phyloP scores from a whole-genome alignment of 108 stramenopile genomes.

The Nitzschia sp. region DNA sequence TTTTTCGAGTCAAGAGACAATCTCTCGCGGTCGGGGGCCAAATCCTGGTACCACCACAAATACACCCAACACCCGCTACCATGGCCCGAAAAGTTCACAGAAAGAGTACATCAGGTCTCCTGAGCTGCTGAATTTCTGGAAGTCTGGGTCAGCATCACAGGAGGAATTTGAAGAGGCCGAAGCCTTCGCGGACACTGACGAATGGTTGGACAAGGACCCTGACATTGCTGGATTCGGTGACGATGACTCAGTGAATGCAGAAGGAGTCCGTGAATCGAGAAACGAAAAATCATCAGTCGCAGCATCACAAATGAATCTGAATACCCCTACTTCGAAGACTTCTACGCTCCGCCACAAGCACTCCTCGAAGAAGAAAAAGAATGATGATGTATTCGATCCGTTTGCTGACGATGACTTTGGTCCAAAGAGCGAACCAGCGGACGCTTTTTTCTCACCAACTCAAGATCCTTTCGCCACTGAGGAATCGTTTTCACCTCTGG shows the following conservation, averaged over 20 bases:
- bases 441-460: slow-evolving; percentile 21
- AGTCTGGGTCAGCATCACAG: slow-evolving; percentile 14
- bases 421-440: slow-evolving; percentile 1
- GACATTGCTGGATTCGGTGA: slow-evolving; percentile 10
- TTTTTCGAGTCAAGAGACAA: background rate
- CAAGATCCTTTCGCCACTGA: slow-evolving; percentile 25
- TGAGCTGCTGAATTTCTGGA: slow-evolving; percentile 15
- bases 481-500: slow-evolving; percentile 29
- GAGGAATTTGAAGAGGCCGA: slow-evolving; percentile 29
- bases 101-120: background rate
- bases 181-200: slow-evolving; percentile 13
- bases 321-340: background rate
- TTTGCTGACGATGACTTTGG: slow-evolving; percentile 23
- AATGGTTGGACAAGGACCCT: slow-evolving; percentile 26
- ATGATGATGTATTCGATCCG: slow-evolving; percentile 30
- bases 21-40: background rate
- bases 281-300: background rate
- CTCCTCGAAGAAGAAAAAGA: background rate
- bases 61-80: background rate
- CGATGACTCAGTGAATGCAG: slow-evolving; percentile 11
- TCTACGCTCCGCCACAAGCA: background rate
- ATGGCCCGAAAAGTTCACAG: too few relatives aligned
- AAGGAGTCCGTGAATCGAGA: background rate
- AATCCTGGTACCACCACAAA: background rate
- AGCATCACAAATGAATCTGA: background rate